Evolutionary conservation across 1,284 basidiomycete genomes (phyloP).

Genomic region (Cryptococcus wingfieldii): DNA sequence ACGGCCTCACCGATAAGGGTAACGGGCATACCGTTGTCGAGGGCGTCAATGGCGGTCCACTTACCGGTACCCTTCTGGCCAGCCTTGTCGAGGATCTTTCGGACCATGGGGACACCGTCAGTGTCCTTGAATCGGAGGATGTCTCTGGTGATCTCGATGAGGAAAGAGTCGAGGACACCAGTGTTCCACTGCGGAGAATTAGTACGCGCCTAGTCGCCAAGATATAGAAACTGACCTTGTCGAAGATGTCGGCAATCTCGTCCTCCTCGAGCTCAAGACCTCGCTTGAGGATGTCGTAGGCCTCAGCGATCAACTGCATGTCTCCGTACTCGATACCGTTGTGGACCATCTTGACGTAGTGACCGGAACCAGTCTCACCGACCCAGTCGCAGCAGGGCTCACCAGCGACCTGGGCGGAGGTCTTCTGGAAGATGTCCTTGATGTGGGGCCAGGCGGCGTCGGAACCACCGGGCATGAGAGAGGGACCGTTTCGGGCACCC

Average conservation of each 20-base stretch:
- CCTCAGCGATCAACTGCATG: slow-evolving; percentile 99
- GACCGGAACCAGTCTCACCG: slow-evolving; percentile 94
- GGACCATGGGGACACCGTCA: slow-evolving; percentile 83
- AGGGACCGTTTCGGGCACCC: slow-evolving; percentile 95
- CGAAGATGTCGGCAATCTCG: slow-evolving; percentile 86
- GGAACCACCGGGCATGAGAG: slow-evolving; percentile 98
- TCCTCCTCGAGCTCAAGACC: slow-evolving; percentile 78
- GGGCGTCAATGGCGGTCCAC: slow-evolving; percentile 98
- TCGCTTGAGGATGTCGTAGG: slow-evolving; percentile 96
- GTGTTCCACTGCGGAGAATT: slow-evolving; percentile 72
- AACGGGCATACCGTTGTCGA: slow-evolving; percentile 91
- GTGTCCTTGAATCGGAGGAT: slow-evolving; percentile 56
- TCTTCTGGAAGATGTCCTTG: slow-evolving; percentile 98
- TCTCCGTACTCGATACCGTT: slow-evolving; percentile 97
- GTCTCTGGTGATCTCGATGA: slow-evolving; percentile 83
- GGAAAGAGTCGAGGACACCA: slow-evolving; percentile 98
- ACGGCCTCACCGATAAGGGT: slow-evolving; percentile 99
- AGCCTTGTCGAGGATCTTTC: slow-evolving; percentile 91
- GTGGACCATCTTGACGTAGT: slow-evolving; percentile 67
- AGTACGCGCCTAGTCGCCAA: not conserved
- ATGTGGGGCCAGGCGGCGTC: slow-evolving; percentile 91
- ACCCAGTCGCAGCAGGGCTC: slow-evolving; percentile 99
- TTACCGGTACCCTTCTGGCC: slow-evolving; percentile 99
- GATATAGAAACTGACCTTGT: slow-evolving; percentile 43
- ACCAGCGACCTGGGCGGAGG: slow-evolving; percentile 89